phyloP scores from a whole-genome alignment of 2,329 filamentous ascomycete genomes.

The Aspergillus unguis region DNA sequence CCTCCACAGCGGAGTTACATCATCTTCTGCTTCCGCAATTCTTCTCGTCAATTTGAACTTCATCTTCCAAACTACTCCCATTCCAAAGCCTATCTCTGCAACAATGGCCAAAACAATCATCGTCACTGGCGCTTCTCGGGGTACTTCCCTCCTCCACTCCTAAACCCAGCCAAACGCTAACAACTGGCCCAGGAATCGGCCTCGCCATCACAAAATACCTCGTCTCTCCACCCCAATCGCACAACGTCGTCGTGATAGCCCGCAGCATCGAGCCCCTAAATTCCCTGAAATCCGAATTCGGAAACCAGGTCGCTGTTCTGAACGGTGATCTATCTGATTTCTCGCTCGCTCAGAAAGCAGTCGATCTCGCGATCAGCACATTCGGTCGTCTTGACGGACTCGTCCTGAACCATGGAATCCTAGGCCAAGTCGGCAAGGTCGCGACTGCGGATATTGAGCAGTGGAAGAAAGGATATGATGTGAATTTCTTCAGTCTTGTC shows the following conservation, averaged over 20 bases:
- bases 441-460: constrained; percentile 65
- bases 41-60: background rate
- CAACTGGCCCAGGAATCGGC: constrained; percentile 52
- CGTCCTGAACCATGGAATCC: constrained; percentile 80
- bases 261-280: constrained; percentile 54
- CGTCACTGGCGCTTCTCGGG: constrained; percentile 64
- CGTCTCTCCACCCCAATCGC: constrained; percentile 46
- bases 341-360: constrained; percentile 56
- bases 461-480: constrained; percentile 73
- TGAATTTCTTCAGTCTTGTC: constrained; percentile 83
- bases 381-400: constrained; percentile 77
- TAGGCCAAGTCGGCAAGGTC: constrained; percentile 72
- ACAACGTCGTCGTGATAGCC: constrained; percentile 58
- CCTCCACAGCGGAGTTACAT: background rate
- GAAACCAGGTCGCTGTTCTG: constrained; percentile 54
- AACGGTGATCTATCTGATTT: constrained; percentile 57
- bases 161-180: background rate
- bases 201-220: constrained; percentile 59
- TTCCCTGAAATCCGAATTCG: constrained; percentile 53
- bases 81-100: background rate
- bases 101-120: constrained; percentile 63
- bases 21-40: background rate
- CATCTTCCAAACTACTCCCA: background rate
- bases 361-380: constrained; percentile 61
- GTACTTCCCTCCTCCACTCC: constrained; percentile 30